A percentile compares a stretch with the other conserved stretches of the same genome.
These are phyloP conservation scores for Macrophomina phaseolina DNA, from an alignment of 2,329 filamentous ascomycete genomes.

Conservation along the genomic window DNA sequence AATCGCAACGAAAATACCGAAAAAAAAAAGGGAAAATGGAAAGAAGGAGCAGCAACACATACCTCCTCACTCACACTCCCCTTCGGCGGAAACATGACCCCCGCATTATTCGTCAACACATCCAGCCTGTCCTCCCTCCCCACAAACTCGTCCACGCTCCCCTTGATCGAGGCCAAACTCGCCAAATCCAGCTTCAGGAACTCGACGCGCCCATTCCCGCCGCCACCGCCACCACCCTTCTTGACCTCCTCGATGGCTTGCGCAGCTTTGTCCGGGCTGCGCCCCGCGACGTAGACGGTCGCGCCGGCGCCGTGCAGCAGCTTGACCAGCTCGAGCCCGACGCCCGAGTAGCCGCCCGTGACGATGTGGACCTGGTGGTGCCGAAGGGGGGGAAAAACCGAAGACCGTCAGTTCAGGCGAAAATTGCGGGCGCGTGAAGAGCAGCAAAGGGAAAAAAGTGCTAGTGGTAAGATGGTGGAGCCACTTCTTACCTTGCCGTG, in stretches of 20 bases:
- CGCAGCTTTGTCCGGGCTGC: constrained; percentile 52
- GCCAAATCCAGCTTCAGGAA: constrained; percentile 47
- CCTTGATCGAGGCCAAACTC: constrained; percentile 49
- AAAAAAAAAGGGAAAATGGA: neutral
- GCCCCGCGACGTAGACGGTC: constrained; percentile 62
- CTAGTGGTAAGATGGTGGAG: too few relatives aligned
- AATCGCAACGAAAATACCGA: neutral
- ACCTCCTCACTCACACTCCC: constrained; percentile 33
- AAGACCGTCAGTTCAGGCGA: neutral
- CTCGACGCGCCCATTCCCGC: constrained; percentile 31
- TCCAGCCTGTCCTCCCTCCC: constrained; percentile 48
- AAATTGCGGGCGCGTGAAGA: neutral
- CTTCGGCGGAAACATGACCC: constrained; percentile 39
- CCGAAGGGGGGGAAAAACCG: neutral
- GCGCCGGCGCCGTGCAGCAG: constrained; percentile 62
- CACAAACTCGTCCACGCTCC: constrained; percentile 46
- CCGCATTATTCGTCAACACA: constrained; percentile 48
- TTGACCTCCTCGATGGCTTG: constrained; percentile 54
- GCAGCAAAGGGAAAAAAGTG: too few relatives aligned
- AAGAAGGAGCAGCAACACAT: neutral
- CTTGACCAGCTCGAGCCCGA: constrained; percentile 59
- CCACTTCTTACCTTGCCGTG: constrained; percentile 8
- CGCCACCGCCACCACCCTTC: constrained; percentile 38
- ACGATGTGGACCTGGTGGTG: constrained; percentile 47
- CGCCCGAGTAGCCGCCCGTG: constrained; percentile 55